Evolutionary conservation across 305 asterid genomes (phyloP), one percentile per base, ranked within the genome.

Genomic region (Fraxinus greggii): DNA sequence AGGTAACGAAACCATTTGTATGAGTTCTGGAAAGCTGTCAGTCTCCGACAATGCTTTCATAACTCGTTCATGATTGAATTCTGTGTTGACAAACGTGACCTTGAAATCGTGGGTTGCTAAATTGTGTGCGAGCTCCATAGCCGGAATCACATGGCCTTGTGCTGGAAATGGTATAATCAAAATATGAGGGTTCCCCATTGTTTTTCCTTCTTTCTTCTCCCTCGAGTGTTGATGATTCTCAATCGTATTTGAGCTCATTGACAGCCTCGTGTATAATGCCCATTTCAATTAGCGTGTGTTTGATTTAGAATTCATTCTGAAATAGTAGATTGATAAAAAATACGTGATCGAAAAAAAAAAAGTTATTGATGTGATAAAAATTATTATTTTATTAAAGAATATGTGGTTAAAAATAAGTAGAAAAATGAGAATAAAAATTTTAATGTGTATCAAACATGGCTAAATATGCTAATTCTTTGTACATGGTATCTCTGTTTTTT

Each of bases 61-160:
- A 31, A 89, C 80, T 81, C 90, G 80, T 12, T 78, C 74, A 63
- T 89, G 90, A 74, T 77, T 85, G 77, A 88, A 85, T 63, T 79
- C 89, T 3, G 86, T 77, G 83, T 88, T 87, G 19, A 90, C 83
- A 40, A 90, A 84, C 0, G 89, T 90, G 40, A 87, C 84, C 36
- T 73, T 77, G 63, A 87, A 28, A 7, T 89, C 87, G 3, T 88
- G 82, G 36, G 79, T 78, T 40, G 78, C 88, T 80, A 89, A 79
- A 54, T 78, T 40, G 19, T 72, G 81, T 17, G 88, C 84, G 7
- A 89, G 82, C 35, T 89, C 91, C 90, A 88, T 86, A 51, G 85
- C 12, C 0, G 89, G 91, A 54, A 89, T 84, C 8, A 87, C 90
- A 80, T 89, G 92, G 26, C 89, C 92, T 79, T 89, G 92, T 80